Evolutionary conservation across 2,329 filamentous ascomycete genomes (phyloP), one percentile per base, ranked within the genome.

Genomic region (Aureobasidium sp.): DNA sequence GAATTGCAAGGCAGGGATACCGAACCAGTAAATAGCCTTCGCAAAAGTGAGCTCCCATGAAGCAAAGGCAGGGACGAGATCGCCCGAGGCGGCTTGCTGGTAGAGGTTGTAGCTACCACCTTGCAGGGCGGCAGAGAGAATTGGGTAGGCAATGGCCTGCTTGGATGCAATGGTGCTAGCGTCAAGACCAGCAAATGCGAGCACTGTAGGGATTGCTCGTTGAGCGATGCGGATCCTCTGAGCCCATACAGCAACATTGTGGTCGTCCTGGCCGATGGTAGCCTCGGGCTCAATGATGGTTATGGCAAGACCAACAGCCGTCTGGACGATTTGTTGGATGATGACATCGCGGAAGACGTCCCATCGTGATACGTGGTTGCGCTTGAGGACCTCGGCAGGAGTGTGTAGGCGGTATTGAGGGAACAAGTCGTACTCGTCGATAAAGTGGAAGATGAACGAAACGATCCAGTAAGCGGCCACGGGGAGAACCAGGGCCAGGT

Each of bases 381-480:
- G 85, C 74, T 90, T 90, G 39, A 86, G 73, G 65, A 97, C 88
- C 75, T 97, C 93, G 58, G 91, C 91, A 14, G 94, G 94, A 0
- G 94, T 97, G 77, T 99, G 94, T 45, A 99, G 81, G 65, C 94
- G 88, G 77, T 97, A 97, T 69, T 95, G 85, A 21, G 92, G 87
- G 73, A 93, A 96, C 41, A 93, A 78, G 74, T 97, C 90, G 76
- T 87, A 86, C 62, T 86, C 79, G 76, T 99, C 94, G 70, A 97
- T 86, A 67, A 86, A 71, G 79, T 97, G 93, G 78, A 96, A 99
- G 72, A 93, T 77, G 73, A 90, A 76, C 25, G 93, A 97, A 36
- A 95, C 77, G 27, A 78, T 76, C 94, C 94, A 99, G 81, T 99
- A 99, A 62, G 88, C 89, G 68, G 90, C 73, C 64, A 97, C 82